Conservation (phyloP, 345 rosid genomes). For the Kandelia obovata region DNA sequence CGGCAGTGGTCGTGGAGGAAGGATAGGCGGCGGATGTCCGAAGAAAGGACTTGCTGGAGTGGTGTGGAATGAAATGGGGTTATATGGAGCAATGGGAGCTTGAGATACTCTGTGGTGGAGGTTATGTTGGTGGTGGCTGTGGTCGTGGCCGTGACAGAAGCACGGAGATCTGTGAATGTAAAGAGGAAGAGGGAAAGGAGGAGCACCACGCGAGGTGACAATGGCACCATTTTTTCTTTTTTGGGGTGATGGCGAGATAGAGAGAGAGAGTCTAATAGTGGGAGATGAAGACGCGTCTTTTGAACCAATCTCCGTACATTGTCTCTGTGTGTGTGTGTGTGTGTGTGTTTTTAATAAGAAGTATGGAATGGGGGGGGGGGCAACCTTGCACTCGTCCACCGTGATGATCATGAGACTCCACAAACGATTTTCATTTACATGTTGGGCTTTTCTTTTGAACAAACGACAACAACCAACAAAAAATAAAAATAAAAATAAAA, state of each 20-base stretch:
- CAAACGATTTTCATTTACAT: no score
- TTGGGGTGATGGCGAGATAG: slow-evolving; percentile 1
- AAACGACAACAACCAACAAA: no score
- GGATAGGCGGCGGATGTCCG: slow-evolving; percentile 49
- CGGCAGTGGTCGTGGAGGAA: slow-evolving; percentile 24
- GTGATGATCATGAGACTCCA: no score
- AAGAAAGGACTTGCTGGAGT: slow-evolving; percentile 32
- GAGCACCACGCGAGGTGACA: slow-evolving; percentile 2
- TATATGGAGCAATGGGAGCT: slow-evolving; percentile 63
- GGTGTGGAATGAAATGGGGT: slow-evolving; percentile 38
- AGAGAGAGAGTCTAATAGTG: background rate
- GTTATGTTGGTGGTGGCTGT: background rate
- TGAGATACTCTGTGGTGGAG: slow-evolving; percentile 36
- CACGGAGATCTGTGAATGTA: background rate
- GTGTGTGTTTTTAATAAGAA: no score
- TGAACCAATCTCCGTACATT: no score
- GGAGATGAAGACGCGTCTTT: no score
- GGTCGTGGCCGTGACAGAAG: background rate
- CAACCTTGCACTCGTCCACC: no score
- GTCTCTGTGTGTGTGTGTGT: no score
- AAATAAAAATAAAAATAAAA: no score
- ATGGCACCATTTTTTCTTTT: slow-evolving; percentile 14
- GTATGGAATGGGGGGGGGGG: no score
- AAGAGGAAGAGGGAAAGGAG: slow-evolving; percentile 9
- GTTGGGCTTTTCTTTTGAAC: no score